These are phyloP conservation scores for Choiromyces venosus DNA, from an alignment of 495 filamentous ascomycete species.

Conservation along the genomic window DNA sequence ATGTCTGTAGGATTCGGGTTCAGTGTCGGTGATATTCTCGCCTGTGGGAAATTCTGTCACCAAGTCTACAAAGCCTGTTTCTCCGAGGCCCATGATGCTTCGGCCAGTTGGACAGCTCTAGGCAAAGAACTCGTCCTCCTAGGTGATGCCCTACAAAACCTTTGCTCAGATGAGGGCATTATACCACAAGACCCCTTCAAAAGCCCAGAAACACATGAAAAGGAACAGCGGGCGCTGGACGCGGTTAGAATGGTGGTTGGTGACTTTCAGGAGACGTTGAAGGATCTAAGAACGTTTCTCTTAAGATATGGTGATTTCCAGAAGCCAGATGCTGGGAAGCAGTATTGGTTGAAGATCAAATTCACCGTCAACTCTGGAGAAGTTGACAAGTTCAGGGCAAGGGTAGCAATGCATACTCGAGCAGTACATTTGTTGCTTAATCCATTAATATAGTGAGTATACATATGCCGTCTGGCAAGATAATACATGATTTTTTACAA, in stretches of 20 bases:
- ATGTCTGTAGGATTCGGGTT: constrained; percentile 22
- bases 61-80: constrained; percentile 26
- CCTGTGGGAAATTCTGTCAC: constrained; percentile 23
- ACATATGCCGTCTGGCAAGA: not conserved
- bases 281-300: constrained; percentile 12
- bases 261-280: constrained; percentile 22
- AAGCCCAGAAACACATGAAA: not conserved
- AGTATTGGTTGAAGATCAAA: constrained; percentile 23
- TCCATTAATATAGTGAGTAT: constrained; percentile 21
- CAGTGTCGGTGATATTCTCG: constrained; percentile 21
- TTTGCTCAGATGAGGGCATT: constrained; percentile 11
- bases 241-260: constrained; percentile 20
- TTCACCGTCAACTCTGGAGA: constrained; percentile 15
- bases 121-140: constrained; percentile 15
- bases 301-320: constrained; percentile 17
- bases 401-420: constrained; percentile 24
- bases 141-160: constrained; percentile 14
- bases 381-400: constrained; percentile 22
- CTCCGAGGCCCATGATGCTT: constrained; percentile 14
- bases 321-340: constrained; percentile 6
- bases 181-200: constrained; percentile 10
- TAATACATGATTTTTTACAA: not conserved
- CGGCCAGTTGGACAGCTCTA: constrained; percentile 15
- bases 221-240: constrained; percentile 22
- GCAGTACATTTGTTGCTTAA: constrained; percentile 20